phyloP scores from a whole-genome alignment of 2,329 filamentous ascomycete species.

The Neofusicoccum sp. region DNA sequence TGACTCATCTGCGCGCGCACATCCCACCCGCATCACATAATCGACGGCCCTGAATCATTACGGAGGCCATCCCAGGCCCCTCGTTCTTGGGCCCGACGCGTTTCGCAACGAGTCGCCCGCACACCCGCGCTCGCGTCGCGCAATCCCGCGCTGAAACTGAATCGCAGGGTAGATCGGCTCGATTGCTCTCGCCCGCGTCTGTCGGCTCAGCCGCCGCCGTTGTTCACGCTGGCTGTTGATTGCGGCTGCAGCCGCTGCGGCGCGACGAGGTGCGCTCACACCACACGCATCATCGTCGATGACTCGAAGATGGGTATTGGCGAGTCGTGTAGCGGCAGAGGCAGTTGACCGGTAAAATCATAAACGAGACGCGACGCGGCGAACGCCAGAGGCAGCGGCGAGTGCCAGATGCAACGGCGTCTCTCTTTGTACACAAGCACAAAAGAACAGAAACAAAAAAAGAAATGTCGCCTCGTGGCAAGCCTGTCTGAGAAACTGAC shows the following conservation, averaged over 20 bases:
- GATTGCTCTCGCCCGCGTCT: background rate
- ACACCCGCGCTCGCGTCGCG: slow-evolving; percentile 6
- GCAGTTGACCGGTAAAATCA: slow-evolving; percentile 8
- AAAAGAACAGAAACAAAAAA: background rate
- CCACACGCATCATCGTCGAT: background rate
- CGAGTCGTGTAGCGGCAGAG: slow-evolving; percentile 4
- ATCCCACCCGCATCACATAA: background rate
- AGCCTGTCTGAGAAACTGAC: background rate
- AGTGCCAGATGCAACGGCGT: background rate
- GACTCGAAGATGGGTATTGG: background rate
- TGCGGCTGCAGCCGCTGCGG: background rate
- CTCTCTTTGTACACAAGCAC: background rate
- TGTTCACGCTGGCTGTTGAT: background rate
- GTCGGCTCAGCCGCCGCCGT: background rate
- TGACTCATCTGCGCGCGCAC: slow-evolving; percentile 1
- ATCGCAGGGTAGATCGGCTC: slow-evolving; percentile 11
- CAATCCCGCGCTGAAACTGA: slow-evolving; percentile 14
- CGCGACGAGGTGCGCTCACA: background rate
- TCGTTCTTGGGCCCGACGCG: background rate
- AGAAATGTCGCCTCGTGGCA: background rate
- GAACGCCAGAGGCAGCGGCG: background rate
- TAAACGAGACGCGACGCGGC: background rate
- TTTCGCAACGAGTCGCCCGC: slow-evolving; percentile 17
- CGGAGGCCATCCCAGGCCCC: background rate
- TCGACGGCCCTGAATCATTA: slow-evolving; percentile 8